Conservation (phyloP, 1,139 yeast species). For the Yamadazyma spencermartinsiae region DNA sequence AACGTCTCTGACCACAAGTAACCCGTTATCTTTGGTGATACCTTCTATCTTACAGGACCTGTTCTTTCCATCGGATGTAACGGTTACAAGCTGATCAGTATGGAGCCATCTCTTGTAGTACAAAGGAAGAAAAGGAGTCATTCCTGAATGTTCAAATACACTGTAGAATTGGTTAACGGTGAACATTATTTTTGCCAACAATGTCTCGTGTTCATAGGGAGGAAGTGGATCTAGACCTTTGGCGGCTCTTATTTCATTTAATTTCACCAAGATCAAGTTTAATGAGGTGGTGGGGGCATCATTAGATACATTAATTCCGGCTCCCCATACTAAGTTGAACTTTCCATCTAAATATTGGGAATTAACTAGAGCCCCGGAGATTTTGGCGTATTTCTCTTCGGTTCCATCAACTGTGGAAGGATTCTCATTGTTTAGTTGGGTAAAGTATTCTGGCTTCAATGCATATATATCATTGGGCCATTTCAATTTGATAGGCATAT, state of each 20-base stretch:
- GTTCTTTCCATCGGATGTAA: constrained; percentile 44
- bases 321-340: constrained; percentile 73
- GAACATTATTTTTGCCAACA: constrained; percentile 70
- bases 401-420: constrained; percentile 41
- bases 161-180: constrained; percentile 63
- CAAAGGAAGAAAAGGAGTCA: constrained; percentile 63
- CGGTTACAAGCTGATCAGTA: constrained; percentile 60
- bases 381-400: constrained; percentile 61
- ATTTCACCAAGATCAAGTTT: constrained; percentile 61
- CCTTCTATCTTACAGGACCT: constrained; percentile 67
- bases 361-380: constrained; percentile 84
- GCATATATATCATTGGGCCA: constrained; percentile 98
- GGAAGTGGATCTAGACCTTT: constrained; percentile 47
- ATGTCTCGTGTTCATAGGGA: constrained; percentile 56
- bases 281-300: constrained; percentile 92
- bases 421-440: constrained; percentile 26
- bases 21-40: constrained; percentile 80
- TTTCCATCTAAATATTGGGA: constrained; percentile 63
- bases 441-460: constrained; percentile 59
- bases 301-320: constrained; percentile 83
- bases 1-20: constrained; percentile 72
- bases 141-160: constrained; percentile 64
- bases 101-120: constrained; percentile 92
- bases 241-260: constrained; percentile 51
- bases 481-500: constrained; percentile 77